Evolutionary conservation across 169 alveolate species (phyloP).

Genomic region (Miamiensis avidus): DNA sequence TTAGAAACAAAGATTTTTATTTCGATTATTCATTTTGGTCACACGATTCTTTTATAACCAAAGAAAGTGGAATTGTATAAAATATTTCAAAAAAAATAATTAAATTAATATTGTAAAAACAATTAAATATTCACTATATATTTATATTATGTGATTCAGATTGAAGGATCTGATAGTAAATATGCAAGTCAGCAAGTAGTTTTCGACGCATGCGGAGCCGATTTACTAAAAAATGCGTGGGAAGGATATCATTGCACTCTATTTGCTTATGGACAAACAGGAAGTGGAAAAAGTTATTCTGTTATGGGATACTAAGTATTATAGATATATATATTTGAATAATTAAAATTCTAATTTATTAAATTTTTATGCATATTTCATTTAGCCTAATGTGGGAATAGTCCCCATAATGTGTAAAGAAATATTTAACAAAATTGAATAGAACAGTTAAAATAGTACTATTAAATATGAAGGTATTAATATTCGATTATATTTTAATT

Average conservation of each 20-base stretch:
- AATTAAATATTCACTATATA: too few species aligned
- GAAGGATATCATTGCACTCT: constrained; percentile 93
- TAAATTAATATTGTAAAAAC: too few species aligned
- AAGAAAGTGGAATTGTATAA: constrained; percentile 53
- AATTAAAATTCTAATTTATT: too few species aligned
- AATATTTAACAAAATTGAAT: constrained; percentile 82
- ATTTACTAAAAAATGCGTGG: constrained; percentile 92
- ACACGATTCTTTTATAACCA: constrained; percentile 87
- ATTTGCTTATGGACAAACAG: constrained; percentile 93
- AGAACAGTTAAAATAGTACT: constrained; percentile 48
- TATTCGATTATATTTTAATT: too few species aligned
- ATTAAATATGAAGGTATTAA: too few species aligned
- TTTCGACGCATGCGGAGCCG: constrained; percentile 82
- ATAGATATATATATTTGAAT: too few species aligned
- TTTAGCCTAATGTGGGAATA: constrained; percentile 93
- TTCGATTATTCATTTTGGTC: constrained; percentile 94
- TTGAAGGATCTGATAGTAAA: constrained; percentile 39
- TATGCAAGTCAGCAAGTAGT: constrained; percentile 87
- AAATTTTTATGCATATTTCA: too few species aligned
- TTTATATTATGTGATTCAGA: constrained; percentile 1
- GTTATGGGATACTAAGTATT: constrained; percentile 97
- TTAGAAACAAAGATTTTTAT: constrained; percentile 77
- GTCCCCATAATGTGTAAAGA: constrained; percentile 92
- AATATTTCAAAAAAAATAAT: not conserved
- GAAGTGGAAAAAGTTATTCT: constrained; percentile 91